These are phyloP conservation scores for Mangifera indica DNA, from an alignment of 345 rosid species.

Conservation along the genomic window DNA sequence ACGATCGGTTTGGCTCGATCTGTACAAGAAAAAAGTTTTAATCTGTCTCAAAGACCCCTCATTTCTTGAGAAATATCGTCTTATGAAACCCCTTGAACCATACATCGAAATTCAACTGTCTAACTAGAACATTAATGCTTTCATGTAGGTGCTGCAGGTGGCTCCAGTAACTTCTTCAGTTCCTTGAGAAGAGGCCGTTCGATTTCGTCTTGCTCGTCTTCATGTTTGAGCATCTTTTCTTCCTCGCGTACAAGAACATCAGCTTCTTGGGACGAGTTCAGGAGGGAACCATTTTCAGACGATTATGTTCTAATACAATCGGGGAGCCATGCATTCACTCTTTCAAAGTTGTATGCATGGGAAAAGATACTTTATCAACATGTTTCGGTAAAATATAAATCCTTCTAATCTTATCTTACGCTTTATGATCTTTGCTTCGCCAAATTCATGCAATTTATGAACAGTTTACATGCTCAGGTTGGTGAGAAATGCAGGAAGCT, in stretches of 20 bases:
- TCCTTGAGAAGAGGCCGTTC: conserved; percentile 34
- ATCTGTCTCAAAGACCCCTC: neutral
- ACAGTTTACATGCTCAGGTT: conserved; percentile 20
- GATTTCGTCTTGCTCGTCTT: conserved; percentile 29
- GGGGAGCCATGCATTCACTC: conserved; percentile 40
- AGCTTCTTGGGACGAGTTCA: conserved; percentile 28
- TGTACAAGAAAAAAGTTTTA: neutral
- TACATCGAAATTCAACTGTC: neutral
- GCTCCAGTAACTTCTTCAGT: conserved; percentile 33
- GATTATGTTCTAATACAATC: conserved; percentile 34
- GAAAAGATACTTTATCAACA: conserved; percentile 48
- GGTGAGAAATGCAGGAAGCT: conserved; percentile 37
- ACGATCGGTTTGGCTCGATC: neutral
- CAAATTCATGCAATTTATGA: neutral
- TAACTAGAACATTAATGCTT: neutral
- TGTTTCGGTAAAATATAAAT: conserved; percentile 35
- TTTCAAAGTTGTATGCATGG: conserved; percentile 45
- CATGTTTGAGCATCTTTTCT: conserved; percentile 33
- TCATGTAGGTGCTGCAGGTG: conserved; percentile 29
- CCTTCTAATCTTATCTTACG: neutral
- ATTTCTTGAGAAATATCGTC: neutral
- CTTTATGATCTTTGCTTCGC: neutral
- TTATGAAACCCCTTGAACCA: no score
- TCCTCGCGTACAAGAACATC: conserved; percentile 30
- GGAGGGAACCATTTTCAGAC: conserved; percentile 22